These are phyloP conservation scores for Fusarium ambrosium DNA, from an alignment of 2,329 filamentous ascomycete genomes.

Conservation along the genomic window DNA sequence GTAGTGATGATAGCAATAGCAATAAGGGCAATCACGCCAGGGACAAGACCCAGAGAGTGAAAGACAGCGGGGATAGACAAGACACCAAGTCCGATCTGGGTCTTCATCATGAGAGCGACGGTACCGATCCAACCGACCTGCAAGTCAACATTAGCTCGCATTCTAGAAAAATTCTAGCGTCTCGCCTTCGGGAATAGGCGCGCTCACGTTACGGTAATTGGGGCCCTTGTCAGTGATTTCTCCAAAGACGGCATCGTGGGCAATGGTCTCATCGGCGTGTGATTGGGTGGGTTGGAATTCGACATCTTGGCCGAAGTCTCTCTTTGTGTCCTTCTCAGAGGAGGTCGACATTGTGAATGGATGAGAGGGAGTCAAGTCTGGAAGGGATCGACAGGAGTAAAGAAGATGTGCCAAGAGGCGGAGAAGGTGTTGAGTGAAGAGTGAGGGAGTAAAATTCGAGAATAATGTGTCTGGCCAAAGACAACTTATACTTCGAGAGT, in stretches of 20 bases:
- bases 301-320: background rate
- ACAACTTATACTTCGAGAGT: background rate
- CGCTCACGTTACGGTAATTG: conserved; percentile 22
- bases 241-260: conserved; percentile 8
- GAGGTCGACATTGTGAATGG: background rate
- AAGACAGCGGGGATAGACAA: conserved; percentile 46
- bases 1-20: conserved; percentile 38
- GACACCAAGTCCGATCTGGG: conserved; percentile 59
- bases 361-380: background rate
- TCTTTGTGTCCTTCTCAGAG: background rate
- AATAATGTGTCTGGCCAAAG: background rate
- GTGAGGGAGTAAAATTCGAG: background rate
- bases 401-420: background rate
- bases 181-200: background rate
- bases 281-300: background rate
- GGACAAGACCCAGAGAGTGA: background rate
- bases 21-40: background rate
- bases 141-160: background rate
- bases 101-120: conserved; percentile 60
- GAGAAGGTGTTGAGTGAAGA: background rate
- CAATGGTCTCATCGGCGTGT: background rate
- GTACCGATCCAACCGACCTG: conserved; percentile 58
- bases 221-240: conserved; percentile 1
- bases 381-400: background rate
- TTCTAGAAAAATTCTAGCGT: background rate